Conservation (phyloP, 441 rosid genomes). For the Mallotus repandus region DNA sequence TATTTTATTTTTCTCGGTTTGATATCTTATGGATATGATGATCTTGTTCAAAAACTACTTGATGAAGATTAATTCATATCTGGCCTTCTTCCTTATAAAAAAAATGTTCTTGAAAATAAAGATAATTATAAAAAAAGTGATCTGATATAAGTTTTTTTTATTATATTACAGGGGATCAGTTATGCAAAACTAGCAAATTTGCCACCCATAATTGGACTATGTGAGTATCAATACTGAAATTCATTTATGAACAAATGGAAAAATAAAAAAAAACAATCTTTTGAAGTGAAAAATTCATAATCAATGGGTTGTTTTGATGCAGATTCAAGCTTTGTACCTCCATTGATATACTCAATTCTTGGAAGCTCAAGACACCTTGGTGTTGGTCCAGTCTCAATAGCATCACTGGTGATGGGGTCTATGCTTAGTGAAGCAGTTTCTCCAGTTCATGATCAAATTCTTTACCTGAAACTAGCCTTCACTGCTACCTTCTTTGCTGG, state of each 20-base stretch:
- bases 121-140: not conserved
- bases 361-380: slow-evolving; percentile 94
- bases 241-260: not conserved
- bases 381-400: slow-evolving; percentile 98
- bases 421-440: slow-evolving; percentile 84
- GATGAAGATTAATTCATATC: too few relatives aligned
- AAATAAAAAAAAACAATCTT: not conserved
- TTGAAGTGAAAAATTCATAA: not conserved
- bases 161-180: slow-evolving; percentile 76
- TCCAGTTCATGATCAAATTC: slow-evolving; percentile 53
- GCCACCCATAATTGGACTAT: slow-evolving; percentile 91
- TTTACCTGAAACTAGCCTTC: slow-evolving; percentile 87
- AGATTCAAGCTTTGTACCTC: slow-evolving; percentile 99
- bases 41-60: too few relatives aligned
- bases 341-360: slow-evolving; percentile 77
- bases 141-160: not conserved
- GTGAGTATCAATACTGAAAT: slow-evolving; percentile 44
- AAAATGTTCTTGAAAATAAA: too few relatives aligned
- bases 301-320: slow-evolving; percentile 18
- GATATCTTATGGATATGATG: too few relatives aligned
- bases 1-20: not conserved
- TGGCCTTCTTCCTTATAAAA: too few relatives aligned
- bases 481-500: slow-evolving; percentile 98
- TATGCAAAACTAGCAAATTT: slow-evolving; percentile 97
- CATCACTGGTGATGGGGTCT: slow-evolving; percentile 95